These are phyloP conservation scores for Nothophytophthora sp. DNA, from an alignment of 352 stramenopile species.

Conservation along the genomic window DNA sequence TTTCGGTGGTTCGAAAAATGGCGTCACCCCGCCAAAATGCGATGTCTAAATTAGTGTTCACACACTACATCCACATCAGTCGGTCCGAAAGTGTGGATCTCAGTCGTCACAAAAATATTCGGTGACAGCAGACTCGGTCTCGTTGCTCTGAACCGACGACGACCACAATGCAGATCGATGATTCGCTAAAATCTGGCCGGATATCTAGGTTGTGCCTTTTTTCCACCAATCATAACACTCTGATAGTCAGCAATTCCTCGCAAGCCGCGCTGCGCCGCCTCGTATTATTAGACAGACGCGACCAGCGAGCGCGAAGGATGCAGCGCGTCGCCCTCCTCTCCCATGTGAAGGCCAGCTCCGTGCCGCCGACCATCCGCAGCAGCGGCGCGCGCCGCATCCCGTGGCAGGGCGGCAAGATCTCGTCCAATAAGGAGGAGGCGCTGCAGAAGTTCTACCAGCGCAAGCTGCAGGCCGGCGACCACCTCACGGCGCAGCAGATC, in stretches of 20 bases:
- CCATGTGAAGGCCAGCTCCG: slow-evolving; percentile 67
- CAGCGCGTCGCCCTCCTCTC: slow-evolving; percentile 59
- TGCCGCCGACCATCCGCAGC: slow-evolving; percentile 18
- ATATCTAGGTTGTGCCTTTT: background rate
- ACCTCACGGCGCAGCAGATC: slow-evolving; percentile 51
- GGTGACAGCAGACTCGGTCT: too few relatives aligned
- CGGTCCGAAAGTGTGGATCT: too few relatives aligned
- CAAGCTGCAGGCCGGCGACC: slow-evolving; percentile 53
- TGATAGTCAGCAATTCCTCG: too few relatives aligned
- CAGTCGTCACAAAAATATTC: too few relatives aligned
- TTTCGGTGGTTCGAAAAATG: background rate
- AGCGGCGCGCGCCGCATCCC: slow-evolving; percentile 44
- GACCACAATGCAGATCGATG: too few relatives aligned
- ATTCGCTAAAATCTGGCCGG: background rate
- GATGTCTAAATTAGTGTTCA: too few relatives aligned
- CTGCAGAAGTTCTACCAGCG: slow-evolving; percentile 86
- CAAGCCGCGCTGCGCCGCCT: too few relatives aligned
- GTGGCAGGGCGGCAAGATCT: slow-evolving; percentile 82
- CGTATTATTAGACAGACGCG: too few relatives aligned
- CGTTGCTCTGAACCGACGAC: too few relatives aligned
- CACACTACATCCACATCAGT: too few relatives aligned
- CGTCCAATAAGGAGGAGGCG: slow-evolving; percentile 85
- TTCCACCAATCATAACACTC: background rate
- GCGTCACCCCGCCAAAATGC: background rate
- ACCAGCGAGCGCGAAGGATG: too few relatives aligned